Base-by-base conservation (phyloP, 305 asterid genomes). In the Fraxinus platypoda region DNA sequence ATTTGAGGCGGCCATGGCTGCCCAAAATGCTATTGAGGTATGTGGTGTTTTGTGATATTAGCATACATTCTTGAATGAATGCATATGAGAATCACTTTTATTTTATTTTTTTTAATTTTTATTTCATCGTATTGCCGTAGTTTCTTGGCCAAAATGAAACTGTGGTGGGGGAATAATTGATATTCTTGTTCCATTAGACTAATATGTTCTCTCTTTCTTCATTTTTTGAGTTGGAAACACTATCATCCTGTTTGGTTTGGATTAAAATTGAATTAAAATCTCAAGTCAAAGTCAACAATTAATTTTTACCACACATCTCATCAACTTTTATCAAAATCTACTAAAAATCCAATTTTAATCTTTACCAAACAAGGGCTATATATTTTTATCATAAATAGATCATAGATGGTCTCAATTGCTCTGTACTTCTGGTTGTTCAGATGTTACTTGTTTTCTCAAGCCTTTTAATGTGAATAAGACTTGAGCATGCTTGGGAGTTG, bases 21-120 rank as follows among this genome's bases (percentile, higher is more conserved):
- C 89, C 84, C 91, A 94, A 81, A 93, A 94, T 86, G 98, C 99
- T 78, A 88, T 95, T 21, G 98, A 94, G 98, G 99, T 94, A 85
- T 83, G 92, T 78, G 68, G 17, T 37, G 31, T 72, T 80, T 64
- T 75, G 17, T 83, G 76, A 13, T 84, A 26, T 43, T 31, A 31
- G 35, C 75, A 71, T 30, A 17, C 23, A 7, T 71, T 71, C 12
- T 5, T 31, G 75, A 31, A 8, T 31, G 75, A 31, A 8, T 71
- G 75, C 41, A 71, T 31, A 6, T 15, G 43, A 71, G 43, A 3
- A 30, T 17, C 43, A 4, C 43, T 71, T 26, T 8, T 59, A 19
- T 59, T 21, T 19, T 57, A 0, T 19, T 19, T 57, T 57, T 57
- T 7, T 4, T 11, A 15, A 15, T 19, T 59, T 8, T 6, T 4